These are phyloP conservation scores for Podosphaera xanthii DNA, from an alignment of 2,329 filamentous ascomycete species.

Conservation along the genomic window DNA sequence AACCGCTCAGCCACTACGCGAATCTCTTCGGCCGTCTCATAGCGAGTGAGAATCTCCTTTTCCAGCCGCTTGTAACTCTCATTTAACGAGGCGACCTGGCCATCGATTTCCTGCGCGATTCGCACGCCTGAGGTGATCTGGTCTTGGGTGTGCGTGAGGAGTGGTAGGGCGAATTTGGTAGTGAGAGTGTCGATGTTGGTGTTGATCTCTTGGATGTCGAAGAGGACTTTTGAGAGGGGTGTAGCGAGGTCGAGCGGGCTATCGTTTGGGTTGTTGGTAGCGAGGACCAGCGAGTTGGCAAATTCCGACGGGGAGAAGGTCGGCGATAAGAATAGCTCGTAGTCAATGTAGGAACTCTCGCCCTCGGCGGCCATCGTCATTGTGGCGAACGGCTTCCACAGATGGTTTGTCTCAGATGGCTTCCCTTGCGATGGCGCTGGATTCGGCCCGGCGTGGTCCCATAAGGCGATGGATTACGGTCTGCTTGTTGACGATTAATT, in stretches of 20 bases:
- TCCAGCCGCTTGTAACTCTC: conserved; percentile 71
- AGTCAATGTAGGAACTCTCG: conserved; percentile 77
- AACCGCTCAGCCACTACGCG: conserved; percentile 53
- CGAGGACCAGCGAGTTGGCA: conserved; percentile 69
- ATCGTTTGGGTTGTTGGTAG: conserved; percentile 82
- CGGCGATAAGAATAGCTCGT: conserved; percentile 70
- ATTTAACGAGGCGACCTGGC: conserved; percentile 57
- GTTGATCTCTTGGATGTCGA: conserved; percentile 92
- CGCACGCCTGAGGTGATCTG: conserved; percentile 50
- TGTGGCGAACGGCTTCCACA: not conserved
- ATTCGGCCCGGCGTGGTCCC: no score
- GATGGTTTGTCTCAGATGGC: no score
- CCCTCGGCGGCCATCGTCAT: conserved; percentile 14
- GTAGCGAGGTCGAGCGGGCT: conserved; percentile 81
- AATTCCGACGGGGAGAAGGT: conserved; percentile 62
- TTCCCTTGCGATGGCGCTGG: no score
- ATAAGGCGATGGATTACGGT: not conserved
- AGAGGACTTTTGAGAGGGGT: conserved; percentile 76
- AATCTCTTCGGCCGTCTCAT: conserved; percentile 69
- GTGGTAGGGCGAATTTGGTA: conserved; percentile 57
- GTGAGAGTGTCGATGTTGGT: conserved; percentile 83
- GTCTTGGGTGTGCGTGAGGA: conserved; percentile 54
- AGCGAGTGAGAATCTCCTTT: conserved; percentile 65
- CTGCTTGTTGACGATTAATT: not conserved
- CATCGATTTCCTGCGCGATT: conserved; percentile 55